Evolutionary conservation across 306 rosid genomes (phyloP), one percentile per base, ranked within the genome.

Genomic region (Luffa aegyptiaca): DNA sequence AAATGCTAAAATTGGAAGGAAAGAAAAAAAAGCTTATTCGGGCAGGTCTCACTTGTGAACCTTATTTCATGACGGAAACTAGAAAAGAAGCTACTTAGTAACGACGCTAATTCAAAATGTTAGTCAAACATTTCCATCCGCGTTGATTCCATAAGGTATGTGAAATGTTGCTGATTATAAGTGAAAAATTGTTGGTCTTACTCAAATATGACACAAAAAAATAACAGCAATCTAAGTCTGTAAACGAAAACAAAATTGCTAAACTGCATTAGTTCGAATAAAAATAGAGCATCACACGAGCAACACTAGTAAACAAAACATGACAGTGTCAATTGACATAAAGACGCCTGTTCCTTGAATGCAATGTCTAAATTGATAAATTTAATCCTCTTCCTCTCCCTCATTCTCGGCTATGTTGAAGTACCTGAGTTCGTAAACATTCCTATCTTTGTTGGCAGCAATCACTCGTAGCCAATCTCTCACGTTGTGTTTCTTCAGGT

Each of bases 381-480:
- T 33, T 65, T 75, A 88, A 58, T 88, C 92, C 84, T 86, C 90
- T 74, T 88, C 92, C 82, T 88, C 92, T 4, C 87, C 90, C 57
- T 88, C 92, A 11, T 88, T 88, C 75, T 88, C 92, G 1, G 92
- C 90, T 42, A 88, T 88, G 83, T 88, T 88, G 88, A 88, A 88
- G 86, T 88, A 88, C 87, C 92, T 84, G 46, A 88, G 82, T 75
- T 88, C 92, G 33, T 88, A 88, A 10, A 88, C 83, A 48, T 88
- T 88, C 52, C 90, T 58, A 8, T 88, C 92, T 82, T 88, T 88
- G 92, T 88, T 86, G 73, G 92, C 87, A 16, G 92, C 84, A 18
- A 88, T 86, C 75, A 86, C 90, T 5, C 92, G 87, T 17, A 88
- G 92, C 90, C 92, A 88, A 80, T 88, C 92, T 35, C 92, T 88